Evolutionary conservation across 108 stramenopile species (phyloP).

Genomic region (Nitzschia palea): DNA sequence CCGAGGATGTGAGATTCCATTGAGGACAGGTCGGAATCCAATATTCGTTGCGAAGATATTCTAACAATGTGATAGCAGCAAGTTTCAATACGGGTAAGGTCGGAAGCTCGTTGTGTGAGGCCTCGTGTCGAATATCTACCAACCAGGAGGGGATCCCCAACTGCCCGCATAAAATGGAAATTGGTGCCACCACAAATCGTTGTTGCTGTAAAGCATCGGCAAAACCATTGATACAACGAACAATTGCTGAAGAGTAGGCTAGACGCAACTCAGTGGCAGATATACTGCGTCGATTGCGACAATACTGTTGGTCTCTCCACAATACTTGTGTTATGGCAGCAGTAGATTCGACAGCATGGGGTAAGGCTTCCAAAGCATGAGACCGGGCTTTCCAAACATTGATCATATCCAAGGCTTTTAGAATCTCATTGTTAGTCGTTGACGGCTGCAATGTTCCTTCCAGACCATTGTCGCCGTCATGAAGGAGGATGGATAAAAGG

Average conservation of each 20-base stretch:
- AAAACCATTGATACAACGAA: constrained; percentile 83
- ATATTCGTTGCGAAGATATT: constrained; percentile 59
- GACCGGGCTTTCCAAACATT: constrained; percentile 70
- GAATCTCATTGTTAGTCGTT: constrained; percentile 21
- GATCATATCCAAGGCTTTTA: constrained; percentile 53
- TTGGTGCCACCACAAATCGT: constrained; percentile 46
- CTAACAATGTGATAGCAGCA: constrained; percentile 61
- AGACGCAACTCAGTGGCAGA: constrained; percentile 50
- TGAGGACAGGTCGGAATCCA: constrained; percentile 53
- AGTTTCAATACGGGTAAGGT: constrained; percentile 60
- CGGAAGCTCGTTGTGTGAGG: constrained; percentile 78
- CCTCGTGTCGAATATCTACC: constrained; percentile 82
- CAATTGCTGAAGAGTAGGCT: constrained; percentile 67
- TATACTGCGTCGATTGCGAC: background rate
- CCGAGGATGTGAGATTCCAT: background rate
- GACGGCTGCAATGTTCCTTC: background rate
- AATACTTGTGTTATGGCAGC: constrained; percentile 60
- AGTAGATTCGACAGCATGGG: constrained; percentile 78
- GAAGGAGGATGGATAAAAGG: constrained; percentile 28
- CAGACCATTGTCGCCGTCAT: background rate
- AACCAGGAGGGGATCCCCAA: constrained; percentile 81
- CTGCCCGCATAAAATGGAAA: constrained; percentile 60
- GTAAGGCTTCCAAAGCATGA: constrained; percentile 35
- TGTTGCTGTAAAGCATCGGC: constrained; percentile 72
- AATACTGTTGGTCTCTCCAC: constrained; percentile 41